Percentiles rank a stretch among this genome's conserved stretches.
These are phyloP conservation scores for Porcisia deanei DNA, from an alignment of 208 protist species.

Conservation along the genomic window DNA sequence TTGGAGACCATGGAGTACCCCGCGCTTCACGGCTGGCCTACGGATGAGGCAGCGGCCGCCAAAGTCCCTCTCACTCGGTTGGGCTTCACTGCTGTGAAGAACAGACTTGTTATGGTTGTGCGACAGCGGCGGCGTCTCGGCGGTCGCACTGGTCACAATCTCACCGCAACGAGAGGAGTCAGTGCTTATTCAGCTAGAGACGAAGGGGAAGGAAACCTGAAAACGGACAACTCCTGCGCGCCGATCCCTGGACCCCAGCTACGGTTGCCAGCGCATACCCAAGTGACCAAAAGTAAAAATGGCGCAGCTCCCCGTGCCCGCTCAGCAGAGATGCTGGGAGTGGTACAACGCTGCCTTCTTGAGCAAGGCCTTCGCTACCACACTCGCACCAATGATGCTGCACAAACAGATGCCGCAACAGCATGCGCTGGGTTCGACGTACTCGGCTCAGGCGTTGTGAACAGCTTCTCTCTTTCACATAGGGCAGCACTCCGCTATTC, in stretches of 20 bases:
- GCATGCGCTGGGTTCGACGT: background rate
- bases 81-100: slow-evolving; percentile 16
- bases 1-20: slow-evolving; percentile 59
- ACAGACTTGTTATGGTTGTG: slow-evolving; percentile 19
- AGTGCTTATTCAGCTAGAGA: background rate
- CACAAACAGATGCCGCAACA: background rate
- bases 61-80: slow-evolving; percentile 21
- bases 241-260: background rate
- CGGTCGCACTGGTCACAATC: background rate
- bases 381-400: background rate
- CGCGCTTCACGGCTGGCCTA: slow-evolving; percentile 32
- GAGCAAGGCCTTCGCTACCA: slow-evolving; percentile 5
- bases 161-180: background rate
- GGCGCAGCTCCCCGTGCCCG: slow-evolving; percentile 10
- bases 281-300: background rate
- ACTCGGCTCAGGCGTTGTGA: background rate
- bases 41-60: slow-evolving; percentile 7
- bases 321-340: slow-evolving; percentile 24
- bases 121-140: slow-evolving; percentile 21
- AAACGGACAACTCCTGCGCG: background rate
- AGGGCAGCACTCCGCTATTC: background rate
- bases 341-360: slow-evolving; percentile 9
- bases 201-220: background rate
- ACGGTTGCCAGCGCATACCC: background rate
- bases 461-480: background rate